Evolutionary conservation across 495 filamentous ascomycete genomes (phyloP).

Genomic region (Umbilicaria muhlenbergii): DNA sequence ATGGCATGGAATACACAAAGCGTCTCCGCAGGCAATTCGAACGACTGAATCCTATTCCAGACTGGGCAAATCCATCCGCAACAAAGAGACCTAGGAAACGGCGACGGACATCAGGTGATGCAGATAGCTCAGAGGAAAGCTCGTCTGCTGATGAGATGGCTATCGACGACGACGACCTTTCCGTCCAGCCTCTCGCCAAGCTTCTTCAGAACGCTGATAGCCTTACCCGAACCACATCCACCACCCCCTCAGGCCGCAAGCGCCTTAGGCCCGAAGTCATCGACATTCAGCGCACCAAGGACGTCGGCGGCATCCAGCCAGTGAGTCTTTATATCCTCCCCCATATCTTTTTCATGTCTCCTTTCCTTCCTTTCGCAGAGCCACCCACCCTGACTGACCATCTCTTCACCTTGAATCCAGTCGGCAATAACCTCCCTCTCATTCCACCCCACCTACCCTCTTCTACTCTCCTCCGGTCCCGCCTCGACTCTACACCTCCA

Average conservation of each 20-base stretch:
- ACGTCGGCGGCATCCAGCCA: constrained; percentile 41
- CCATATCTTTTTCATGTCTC: background rate
- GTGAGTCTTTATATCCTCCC: constrained; percentile 24
- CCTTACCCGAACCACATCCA: constrained; percentile 30
- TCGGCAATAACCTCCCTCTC: constrained; percentile 69
- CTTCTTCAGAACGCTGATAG: constrained; percentile 55
- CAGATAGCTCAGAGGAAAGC: constrained; percentile 32
- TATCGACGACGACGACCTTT: constrained; percentile 39
- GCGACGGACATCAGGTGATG: constrained; percentile 26
- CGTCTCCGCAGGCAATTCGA: constrained; percentile 70
- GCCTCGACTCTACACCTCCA: constrained; percentile 76
- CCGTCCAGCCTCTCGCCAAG: constrained; percentile 60
- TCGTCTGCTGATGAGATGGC: constrained; percentile 41
- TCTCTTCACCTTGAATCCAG: constrained; percentile 29
- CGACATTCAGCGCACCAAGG: constrained; percentile 61
- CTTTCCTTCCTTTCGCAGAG: constrained; percentile 5
- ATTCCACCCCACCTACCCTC: constrained; percentile 78
- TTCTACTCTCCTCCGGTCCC: constrained; percentile 76
- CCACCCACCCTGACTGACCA: constrained; percentile 17
- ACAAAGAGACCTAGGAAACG: constrained; percentile 26
- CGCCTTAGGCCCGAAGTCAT: constrained; percentile 74
- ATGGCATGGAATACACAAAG: constrained; percentile 67
- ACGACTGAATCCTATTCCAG: constrained; percentile 61
- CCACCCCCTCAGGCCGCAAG: constrained; percentile 24
- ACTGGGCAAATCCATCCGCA: constrained; percentile 50